Evolutionary conservation across 2,329 filamentous ascomycete genomes (phyloP), one percentile per base, ranked within the genome.

Genomic region (Gnomoniopsis sp.): DNA sequence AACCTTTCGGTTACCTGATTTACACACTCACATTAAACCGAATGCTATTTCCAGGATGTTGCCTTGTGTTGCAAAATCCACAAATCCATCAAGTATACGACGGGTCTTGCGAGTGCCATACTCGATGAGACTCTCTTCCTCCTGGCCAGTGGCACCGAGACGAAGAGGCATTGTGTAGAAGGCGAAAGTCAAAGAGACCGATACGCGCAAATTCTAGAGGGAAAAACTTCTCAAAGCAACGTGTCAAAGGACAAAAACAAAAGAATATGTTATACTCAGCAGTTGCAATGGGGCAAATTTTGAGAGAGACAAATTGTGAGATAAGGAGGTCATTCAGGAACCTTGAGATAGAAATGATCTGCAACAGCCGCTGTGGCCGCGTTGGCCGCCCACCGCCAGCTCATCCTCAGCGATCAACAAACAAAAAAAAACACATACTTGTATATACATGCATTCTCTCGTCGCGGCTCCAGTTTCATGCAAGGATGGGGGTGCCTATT

Each of bases 41-140:
- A 91, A 86, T 17, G 88, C 88, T 60, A 91, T 88, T 70, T 91
- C 86, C 26, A 91, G 79, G 50, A 91, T 88, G 65, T 91, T 90
- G 59, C 89, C 88, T 63, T 88, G 84, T 55, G 90, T 82, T 0
- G 87, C 88, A 71, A 91, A 91, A 69, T 90, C 87, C 64, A 86
- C 70, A 69, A 91, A 91, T 43, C 85, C 86, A 36, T 82, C 75
- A 76, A 83, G 86, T 58, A 83, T 73, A 60, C 77, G 76, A 62
- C 76, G 74, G 23, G 82, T 79, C 55, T 74, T 74, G 55, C 75
- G 71, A 62, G 78, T 74, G 58, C 82, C 74, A 21, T 76, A 72
- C 49, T 76, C 75, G 36, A 83, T 74, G 26, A 86, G 72, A 30
- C 74, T 72, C 53, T 75, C 74, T 22, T 74, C 71, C 58, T 77